phyloP scores from a whole-genome alignment of 495 filamentous ascomycete species.

The Extremus antarcticus region DNA sequence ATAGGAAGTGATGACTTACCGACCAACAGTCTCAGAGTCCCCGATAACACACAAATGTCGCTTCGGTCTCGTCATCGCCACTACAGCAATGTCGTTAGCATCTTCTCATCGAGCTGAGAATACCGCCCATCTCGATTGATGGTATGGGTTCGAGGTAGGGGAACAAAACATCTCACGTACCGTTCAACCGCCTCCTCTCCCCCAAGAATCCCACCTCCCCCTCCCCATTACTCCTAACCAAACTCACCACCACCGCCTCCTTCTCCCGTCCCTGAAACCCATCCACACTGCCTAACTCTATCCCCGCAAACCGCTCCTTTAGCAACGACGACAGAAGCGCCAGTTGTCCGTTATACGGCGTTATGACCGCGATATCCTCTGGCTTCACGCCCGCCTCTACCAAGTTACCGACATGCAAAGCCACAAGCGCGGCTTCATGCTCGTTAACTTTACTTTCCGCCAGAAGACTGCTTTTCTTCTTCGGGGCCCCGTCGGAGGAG shows the following conservation, averaged over 20 bases:
- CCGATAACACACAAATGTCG: conserved; percentile 84
- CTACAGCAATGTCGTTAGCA: conserved; percentile 31
- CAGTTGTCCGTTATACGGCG: conserved; percentile 92
- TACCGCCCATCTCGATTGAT: too few relatives aligned
- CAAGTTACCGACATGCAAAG: conserved; percentile 59
- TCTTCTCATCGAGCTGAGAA: too few relatives aligned
- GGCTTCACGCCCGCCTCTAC: conserved; percentile 66
- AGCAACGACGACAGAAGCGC: conserved; percentile 61
- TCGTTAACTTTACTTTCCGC: conserved; percentile 91
- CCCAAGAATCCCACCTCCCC: conserved; percentile 86
- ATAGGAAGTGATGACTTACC: conserved; percentile 41
- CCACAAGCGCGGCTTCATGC: conserved; percentile 75
- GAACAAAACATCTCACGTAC: too few relatives aligned
- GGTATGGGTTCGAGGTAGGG: too few relatives aligned
- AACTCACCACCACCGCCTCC: conserved; percentile 81
- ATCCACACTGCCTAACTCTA: conserved; percentile 91
- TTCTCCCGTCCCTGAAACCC: conserved; percentile 97
- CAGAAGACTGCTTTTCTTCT: conserved; percentile 41
- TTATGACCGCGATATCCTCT: conserved; percentile 85
- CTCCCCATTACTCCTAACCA: conserved; percentile 80
- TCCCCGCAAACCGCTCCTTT: conserved; percentile 65
- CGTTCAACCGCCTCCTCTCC: conserved; percentile 88
- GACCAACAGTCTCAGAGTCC: conserved; percentile 81
- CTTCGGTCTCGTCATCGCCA: conserved; percentile 91
- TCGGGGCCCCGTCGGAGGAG: conserved; percentile 34